Base-by-base conservation (phyloP, 2,329 filamentous ascomycete species). In the Allantophomopsis lycopodina region DNA sequence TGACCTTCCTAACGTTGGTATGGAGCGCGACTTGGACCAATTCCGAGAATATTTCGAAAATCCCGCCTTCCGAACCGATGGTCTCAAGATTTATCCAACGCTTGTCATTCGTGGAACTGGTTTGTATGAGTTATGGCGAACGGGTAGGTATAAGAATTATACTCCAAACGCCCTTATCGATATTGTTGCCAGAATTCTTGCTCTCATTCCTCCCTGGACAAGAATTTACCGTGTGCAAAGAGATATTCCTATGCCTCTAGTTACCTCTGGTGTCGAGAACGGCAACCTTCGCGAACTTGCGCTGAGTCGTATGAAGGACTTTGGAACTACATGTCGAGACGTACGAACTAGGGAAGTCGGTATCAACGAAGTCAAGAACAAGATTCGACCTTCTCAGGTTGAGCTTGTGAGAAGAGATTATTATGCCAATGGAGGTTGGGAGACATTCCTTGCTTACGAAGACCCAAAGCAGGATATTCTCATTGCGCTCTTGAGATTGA, bases 171-270 rank as follows among this genome's bases (percentile, higher is more conserved):
- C 85, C 0, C 72, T 98, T 28, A 86, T 98, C 45, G 91, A 98
- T 57, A 76, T 98, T 13, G 87, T 98, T 1, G 93, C 91, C 3
- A 78, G 91, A n/a, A 98, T 98, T 39, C 66, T 98, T 45, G 91
- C 91, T 0, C 70, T 98, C 2, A 82, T 98, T 0, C 91, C 91
- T 1, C 91, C 91, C 1, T 98, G 91, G 91, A 98, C 93, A 0
- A 79, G 91, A 46, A 98, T 98, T 54, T 98, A 98, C 65, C 86
- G 91, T 44, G 91, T 98, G 0, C 91, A 98, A 65, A 79, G 91
- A 58, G 91, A 98, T 62, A 98, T 98, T 42, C 91, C 91, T n/a
- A 98, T 98, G 91, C 91, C 91, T 1, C 71, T 98, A 17, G 93
- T 98, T n/a, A 96, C 91, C 0, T 94, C 89, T 1, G 91, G 91